A percentile compares a stretch with the other conserved stretches of the same genome.
These are phyloP conservation scores for Chlorokybus atmophyticus DNA, from an alignment of 139 green algal genomes.

Conservation along the genomic window DNA sequence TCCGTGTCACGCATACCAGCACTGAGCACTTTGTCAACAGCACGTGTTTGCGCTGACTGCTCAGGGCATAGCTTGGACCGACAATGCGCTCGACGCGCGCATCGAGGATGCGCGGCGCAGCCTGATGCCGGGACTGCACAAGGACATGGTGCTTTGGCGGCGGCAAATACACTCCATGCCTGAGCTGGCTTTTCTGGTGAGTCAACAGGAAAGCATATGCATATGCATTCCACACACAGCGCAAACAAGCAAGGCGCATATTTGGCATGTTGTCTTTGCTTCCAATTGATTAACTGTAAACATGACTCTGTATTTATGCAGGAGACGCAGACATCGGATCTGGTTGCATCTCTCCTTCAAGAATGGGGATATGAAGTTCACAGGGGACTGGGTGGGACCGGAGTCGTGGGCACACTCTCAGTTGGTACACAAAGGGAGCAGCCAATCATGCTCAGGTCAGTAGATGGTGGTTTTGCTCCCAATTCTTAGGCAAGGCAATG, in stretches of 20 bases:
- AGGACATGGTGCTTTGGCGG: conserved; percentile 23
- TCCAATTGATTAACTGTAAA: too few species aligned
- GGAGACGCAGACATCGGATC: conserved; percentile 14
- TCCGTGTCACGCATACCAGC: too few species aligned
- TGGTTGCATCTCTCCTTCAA: conserved; percentile 12
- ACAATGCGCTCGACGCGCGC: too few species aligned
- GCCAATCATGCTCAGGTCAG: conserved; percentile 15
- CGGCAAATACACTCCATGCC: conserved; percentile 14
- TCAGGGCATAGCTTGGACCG: too few species aligned
- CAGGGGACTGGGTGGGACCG: conserved; percentile 12
- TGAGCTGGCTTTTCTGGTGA: conserved; percentile 23
- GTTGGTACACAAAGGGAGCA: not conserved
- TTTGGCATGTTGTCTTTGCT: too few species aligned
- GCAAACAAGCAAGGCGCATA: too few species aligned
- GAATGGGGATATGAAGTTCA: conserved; percentile 25
- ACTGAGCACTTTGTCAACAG: too few species aligned
- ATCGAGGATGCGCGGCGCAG: too few species aligned
- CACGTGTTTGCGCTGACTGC: too few species aligned
- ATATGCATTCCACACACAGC: conserved; percentile 11
- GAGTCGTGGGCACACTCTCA: conserved; percentile 7
- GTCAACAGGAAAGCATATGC: not conserved
- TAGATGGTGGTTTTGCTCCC: not conserved
- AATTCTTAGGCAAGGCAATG: not conserved
- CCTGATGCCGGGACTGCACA: too few species aligned
- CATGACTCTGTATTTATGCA: too few species aligned